Percentiles rank a stretch among this genome's conserved stretches.
Conservation (phyloP, 176 grass and related monocot genomes). For the Avena insularis region DNA sequence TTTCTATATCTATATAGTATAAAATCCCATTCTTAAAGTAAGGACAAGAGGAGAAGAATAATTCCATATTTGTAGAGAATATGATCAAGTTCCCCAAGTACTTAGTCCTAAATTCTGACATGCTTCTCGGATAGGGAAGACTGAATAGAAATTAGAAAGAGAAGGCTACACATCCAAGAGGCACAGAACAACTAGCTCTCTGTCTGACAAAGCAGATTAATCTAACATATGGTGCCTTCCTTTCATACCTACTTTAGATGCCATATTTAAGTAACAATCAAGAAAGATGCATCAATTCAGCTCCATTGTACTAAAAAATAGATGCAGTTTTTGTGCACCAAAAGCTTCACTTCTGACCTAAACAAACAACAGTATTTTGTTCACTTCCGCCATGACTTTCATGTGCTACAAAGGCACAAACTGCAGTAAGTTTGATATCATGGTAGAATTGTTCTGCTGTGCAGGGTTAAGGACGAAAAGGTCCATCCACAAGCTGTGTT, state of each 20-base stretch:
- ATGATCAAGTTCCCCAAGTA: neutral
- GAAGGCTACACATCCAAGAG: neutral
- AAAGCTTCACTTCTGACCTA: neutral
- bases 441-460: neutral
- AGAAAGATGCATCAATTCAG: neutral
- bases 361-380: neutral
- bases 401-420: neutral
- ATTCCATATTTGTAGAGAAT: neutral
- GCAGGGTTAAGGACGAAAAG: neutral
- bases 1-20: neutral
- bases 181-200: constrained; percentile 16
- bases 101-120: neutral
- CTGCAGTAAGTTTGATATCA: neutral
- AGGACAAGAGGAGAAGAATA: neutral
- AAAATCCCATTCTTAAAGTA: constrained; percentile 20
- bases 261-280: neutral
- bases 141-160: neutral
- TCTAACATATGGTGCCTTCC: constrained; percentile 7
- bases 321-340: neutral
- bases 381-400: neutral
- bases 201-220: neutral
- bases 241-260: neutral
- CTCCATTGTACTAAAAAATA: neutral
- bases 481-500: neutral
- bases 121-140: neutral